Evolutionary conservation across 2,329 filamentous ascomycete species (phyloP).

Genomic region (Pseudopithomyces chartarum): DNA sequence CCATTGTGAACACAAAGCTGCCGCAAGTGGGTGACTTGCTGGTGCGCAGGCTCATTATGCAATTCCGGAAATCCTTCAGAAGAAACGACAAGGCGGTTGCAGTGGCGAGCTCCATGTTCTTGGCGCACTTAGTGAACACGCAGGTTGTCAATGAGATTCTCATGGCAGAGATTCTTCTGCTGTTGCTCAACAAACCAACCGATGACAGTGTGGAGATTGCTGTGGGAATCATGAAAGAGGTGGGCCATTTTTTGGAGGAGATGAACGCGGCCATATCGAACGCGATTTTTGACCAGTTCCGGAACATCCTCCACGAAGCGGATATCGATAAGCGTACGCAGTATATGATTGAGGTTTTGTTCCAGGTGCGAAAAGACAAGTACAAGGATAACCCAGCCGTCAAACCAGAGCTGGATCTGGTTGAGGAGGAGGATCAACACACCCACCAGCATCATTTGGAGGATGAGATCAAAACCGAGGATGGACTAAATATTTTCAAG

Average conservation of each 20-base stretch:
- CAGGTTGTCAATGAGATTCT: slow-evolving; percentile 95
- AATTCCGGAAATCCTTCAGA: slow-evolving; percentile 95
- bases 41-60: slow-evolving; percentile 80
- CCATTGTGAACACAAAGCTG: slow-evolving; percentile 96
- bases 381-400: slow-evolving; percentile 94
- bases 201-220: slow-evolving; percentile 98
- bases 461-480: slow-evolving; percentile 76
- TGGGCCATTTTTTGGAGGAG: slow-evolving; percentile 91
- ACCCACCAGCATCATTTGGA: slow-evolving; percentile 85
- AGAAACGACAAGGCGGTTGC: slow-evolving; percentile 97
- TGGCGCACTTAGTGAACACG: slow-evolving; percentile 94
- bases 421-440: slow-evolving; percentile 98
- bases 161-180: slow-evolving; percentile 86
- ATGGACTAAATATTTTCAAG: slow-evolving; percentile 94
- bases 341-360: slow-evolving; percentile 98
- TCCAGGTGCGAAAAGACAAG: slow-evolving; percentile 93
- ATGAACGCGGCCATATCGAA: slow-evolving; percentile 89
- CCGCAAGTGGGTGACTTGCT: slow-evolving; percentile 93
- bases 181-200: slow-evolving; percentile 93
- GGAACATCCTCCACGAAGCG: slow-evolving; percentile 92
- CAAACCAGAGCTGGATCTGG: slow-evolving; percentile 89
- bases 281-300: slow-evolving; percentile 93
- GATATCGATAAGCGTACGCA: slow-evolving; percentile 98
- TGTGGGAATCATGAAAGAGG: slow-evolving; percentile 88
- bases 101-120: slow-evolving; percentile 88